Percentiles rank a stretch among this genome's conserved stretches.
These are phyloP conservation scores for Podaxis pistillaris DNA, from an alignment of 768 basidiomycete genomes.

Conservation along the genomic window DNA sequence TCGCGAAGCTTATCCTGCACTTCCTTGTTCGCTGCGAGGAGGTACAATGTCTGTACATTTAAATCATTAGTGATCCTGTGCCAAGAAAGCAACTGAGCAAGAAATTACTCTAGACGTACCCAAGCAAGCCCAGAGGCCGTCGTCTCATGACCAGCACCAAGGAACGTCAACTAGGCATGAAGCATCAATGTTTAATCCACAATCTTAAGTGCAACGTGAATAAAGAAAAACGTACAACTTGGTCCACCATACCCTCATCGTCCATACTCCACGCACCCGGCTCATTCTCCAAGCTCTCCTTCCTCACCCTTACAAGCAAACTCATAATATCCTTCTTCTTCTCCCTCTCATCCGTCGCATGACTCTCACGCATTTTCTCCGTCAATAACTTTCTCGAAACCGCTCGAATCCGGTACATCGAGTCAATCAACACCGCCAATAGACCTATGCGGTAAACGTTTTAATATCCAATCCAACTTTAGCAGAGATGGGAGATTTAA, in stretches of 20 bases:
- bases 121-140: constrained; percentile 42
- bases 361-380: constrained; percentile 39
- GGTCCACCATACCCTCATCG: constrained; percentile 49
- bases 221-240: constrained; percentile 36
- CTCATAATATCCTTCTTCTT: constrained; percentile 53
- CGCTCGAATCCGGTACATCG: constrained; percentile 41
- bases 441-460: constrained; percentile 11
- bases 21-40: constrained; percentile 40
- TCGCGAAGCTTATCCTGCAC: constrained; percentile 44
- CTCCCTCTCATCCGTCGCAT: constrained; percentile 31
- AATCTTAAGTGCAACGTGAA: no score
- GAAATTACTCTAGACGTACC: constrained; percentile 22
- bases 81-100: background rate
- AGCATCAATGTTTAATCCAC: no score
- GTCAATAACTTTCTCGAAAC: constrained; percentile 39
- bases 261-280: constrained; percentile 39
- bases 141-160: constrained; percentile 40
- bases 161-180: constrained; percentile 35
- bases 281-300: constrained; percentile 32
- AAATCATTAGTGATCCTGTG: background rate
- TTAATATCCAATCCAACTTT: constrained; percentile 18
- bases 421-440: constrained; percentile 26
- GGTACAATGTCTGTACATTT: constrained; percentile 37
- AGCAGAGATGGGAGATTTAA: background rate
- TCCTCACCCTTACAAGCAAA: constrained; percentile 43